Conservation (phyloP, 116 monocot species). For the Posidonia oceanica region DNA sequence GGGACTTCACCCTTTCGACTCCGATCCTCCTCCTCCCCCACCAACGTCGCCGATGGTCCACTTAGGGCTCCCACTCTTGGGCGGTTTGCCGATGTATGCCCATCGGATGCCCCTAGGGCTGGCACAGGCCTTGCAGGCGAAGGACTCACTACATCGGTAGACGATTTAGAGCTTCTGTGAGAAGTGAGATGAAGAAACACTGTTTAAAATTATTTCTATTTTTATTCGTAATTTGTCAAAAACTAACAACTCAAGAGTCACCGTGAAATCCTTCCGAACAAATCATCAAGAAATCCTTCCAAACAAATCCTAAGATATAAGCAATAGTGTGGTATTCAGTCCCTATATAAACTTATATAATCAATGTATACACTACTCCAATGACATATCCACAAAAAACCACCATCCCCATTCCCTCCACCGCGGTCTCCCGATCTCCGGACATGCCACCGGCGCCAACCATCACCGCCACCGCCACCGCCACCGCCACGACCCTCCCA, state of each 20-base stretch:
- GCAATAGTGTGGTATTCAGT: no score
- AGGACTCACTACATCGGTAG: conserved; percentile 85
- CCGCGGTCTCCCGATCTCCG: neutral
- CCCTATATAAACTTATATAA: no score
- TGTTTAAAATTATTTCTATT: no score
- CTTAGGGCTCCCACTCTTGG: conserved; percentile 32
- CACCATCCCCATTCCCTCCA: neutral
- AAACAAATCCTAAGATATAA: no score
- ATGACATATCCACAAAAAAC: no score
- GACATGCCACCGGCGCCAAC: neutral
- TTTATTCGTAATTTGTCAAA: no score
- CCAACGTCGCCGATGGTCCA: conserved; percentile 38
- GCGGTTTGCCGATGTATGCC: conserved; percentile 49
- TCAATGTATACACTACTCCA: no score
- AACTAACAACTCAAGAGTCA: no score
- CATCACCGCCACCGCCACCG: neutral
- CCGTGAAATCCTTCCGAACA: no score
- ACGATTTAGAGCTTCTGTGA: conserved; percentile 82
- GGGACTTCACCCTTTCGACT: conserved; percentile 36
- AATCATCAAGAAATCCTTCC: no score
- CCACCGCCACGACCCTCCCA: neutral
- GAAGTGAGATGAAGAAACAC: no score
- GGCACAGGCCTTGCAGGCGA: conserved; percentile 94
- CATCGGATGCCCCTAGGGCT: conserved; percentile 61
- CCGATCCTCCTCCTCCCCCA: conserved; percentile 16